Conservation (phyloP, 2,329 filamentous ascomycete genomes). For the Stagonosporopsis cucurbitacearum region DNA sequence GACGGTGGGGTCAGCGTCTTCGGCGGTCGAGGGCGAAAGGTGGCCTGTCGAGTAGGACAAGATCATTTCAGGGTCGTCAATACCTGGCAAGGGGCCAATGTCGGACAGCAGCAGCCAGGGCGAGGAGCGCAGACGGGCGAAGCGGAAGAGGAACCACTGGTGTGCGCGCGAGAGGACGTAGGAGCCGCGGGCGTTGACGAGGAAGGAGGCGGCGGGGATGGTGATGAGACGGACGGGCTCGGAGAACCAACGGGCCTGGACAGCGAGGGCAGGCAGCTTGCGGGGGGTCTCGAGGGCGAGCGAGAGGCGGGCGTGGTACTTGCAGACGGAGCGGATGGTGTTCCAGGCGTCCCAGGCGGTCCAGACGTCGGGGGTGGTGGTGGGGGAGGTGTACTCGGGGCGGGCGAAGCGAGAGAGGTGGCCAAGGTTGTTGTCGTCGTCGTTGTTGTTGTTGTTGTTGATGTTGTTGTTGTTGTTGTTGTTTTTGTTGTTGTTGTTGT, state of each 20-base stretch:
- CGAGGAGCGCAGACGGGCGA: slow-evolving; percentile 62
- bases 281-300: slow-evolving; percentile 69
- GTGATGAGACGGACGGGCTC: slow-evolving; percentile 66
- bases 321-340: slow-evolving; percentile 80
- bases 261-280: slow-evolving; percentile 61
- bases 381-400: slow-evolving; percentile 46
- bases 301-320: slow-evolving; percentile 80
- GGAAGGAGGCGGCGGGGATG: slow-evolving; percentile 60
- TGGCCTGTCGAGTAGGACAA: slow-evolving; percentile 46
- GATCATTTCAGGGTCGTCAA: slow-evolving; percentile 50
- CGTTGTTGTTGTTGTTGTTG: too few relatives aligned
- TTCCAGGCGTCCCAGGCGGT: slow-evolving; percentile 86
- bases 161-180: slow-evolving; percentile 65
- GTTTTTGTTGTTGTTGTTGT: too few relatives aligned
- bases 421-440: slow-evolving; percentile 59
- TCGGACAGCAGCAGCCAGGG: slow-evolving; percentile 68
- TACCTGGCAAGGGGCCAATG: slow-evolving; percentile 61
- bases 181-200: slow-evolving; percentile 65
- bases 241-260: slow-evolving; percentile 68
- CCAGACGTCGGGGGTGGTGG: slow-evolving; percentile 66
- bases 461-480: too few relatives aligned
- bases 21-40: slow-evolving; percentile 53
- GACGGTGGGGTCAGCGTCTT: slow-evolving; percentile 40
- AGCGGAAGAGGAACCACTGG: slow-evolving; percentile 63
- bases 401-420: slow-evolving; percentile 59